Base-by-base conservation (phyloP, 148 eudicot species). In the Linanthus parryae region DNA sequence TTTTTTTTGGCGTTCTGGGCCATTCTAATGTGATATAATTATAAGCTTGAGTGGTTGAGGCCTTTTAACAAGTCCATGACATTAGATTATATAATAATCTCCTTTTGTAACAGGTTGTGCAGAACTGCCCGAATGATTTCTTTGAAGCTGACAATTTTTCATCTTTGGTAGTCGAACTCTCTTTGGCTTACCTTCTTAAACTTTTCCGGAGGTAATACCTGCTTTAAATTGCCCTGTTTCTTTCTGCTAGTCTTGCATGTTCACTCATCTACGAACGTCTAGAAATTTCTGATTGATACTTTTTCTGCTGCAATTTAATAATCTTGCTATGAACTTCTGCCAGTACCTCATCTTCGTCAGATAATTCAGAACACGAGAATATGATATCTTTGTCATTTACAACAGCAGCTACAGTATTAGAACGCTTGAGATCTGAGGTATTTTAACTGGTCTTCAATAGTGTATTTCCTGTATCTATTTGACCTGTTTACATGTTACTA, bases 121-220 rank as follows among this genome's bases (percentile, higher is more conserved):
- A 74, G 73, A 73, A 82, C 68, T 84, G 99, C 64, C 99, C 99
- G 23, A 62, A 59, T 22, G 74, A 75, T 43, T 88, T 79, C 72
- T 70, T 87, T 44, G 77, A 73, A 56, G 53, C 55, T 48, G 82
- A 78, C 34, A 65, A 59, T 65, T 79, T 84, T 56, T 61, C 77
- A 38, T 57, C 59, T 53, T 72, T 77, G 65, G 70, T 67, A 33
- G 49, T 70, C 37, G 99, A 92, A 74, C 73, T 92, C 56, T 79
- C 85, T 72, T 54, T 79, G 67, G 72, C 72, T 36, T 84, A 76
- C 62, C 73, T 84, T 41, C 80, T 68, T 67, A 77, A 75, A 72
- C 49, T 56, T 48, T 47, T 69, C 43, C 66, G 66, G 51, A 73
- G 95, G 95, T 86, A 79, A 42, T 17, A 52, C 9, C 41, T 20